Percentiles rank a stretch among this genome's conserved stretches.
Evolutionary conservation across 2,329 filamentous ascomycete species (phyloP).

Genomic region (Ciborinia camelliae): DNA sequence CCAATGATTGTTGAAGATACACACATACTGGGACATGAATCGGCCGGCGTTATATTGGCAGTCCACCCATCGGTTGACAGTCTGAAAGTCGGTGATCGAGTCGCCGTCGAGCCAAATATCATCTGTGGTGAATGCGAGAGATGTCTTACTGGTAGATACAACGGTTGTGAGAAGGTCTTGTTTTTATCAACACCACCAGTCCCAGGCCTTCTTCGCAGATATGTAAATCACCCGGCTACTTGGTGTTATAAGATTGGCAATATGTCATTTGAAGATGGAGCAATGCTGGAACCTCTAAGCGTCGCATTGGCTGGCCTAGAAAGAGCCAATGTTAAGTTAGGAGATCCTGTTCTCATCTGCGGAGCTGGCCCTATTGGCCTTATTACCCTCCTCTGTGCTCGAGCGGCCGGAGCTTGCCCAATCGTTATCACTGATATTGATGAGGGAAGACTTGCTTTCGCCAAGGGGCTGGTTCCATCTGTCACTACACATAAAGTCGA

Average conservation of each 20-base stretch:
- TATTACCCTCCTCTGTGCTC: slow-evolving; percentile 78
- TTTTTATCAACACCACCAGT: slow-evolving; percentile 93
- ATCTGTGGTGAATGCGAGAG: slow-evolving; percentile 89
- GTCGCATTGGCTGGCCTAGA: slow-evolving; percentile 88
- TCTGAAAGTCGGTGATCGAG: slow-evolving; percentile 81
- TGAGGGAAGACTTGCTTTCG: slow-evolving; percentile 77
- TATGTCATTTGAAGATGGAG: slow-evolving; percentile 89
- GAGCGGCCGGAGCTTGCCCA: slow-evolving; percentile 83
- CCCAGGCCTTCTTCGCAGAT: slow-evolving; percentile 80
- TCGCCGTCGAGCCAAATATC: slow-evolving; percentile 91
- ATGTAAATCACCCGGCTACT: slow-evolving; percentile 88
- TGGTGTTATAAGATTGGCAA: slow-evolving; percentile 97
- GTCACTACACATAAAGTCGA: slow-evolving; percentile 79
- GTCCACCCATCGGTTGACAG: slow-evolving; percentile 74
- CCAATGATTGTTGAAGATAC: slow-evolving; percentile 89
- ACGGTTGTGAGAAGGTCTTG: slow-evolving; percentile 80
- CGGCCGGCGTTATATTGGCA: slow-evolving; percentile 77
- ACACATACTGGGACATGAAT: slow-evolving; percentile 94
- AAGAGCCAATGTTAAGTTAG: slow-evolving; percentile 73
- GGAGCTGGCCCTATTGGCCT: slow-evolving; percentile 93
- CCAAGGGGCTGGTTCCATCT: slow-evolving; percentile 75
- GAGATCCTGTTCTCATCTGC: slow-evolving; percentile 84
- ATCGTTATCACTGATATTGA: slow-evolving; percentile 95
- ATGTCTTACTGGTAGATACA: slow-evolving; percentile 89
- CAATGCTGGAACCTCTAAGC: slow-evolving; percentile 83